Percentiles rank a stretch among this genome's conserved stretches.
These are phyloP conservation scores for Sporothrix globosa DNA, from an alignment of 2,329 filamentous ascomycete genomes.

Conservation along the genomic window DNA sequence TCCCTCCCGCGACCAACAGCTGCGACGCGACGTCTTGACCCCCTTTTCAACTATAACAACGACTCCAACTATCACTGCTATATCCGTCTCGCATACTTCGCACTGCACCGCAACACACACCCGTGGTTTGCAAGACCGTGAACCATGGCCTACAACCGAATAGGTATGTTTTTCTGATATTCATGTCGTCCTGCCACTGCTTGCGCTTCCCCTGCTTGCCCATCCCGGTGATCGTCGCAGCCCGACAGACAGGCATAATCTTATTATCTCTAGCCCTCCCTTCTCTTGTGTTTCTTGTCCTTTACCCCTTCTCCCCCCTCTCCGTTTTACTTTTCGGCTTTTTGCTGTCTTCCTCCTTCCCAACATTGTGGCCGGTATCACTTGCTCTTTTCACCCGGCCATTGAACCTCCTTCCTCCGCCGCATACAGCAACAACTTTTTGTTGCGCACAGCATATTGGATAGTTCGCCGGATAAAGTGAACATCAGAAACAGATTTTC, in stretches of 20 bases:
- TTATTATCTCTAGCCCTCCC: constrained; percentile 21
- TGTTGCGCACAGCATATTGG: constrained; percentile 24
- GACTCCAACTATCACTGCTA: not conserved
- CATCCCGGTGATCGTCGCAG: constrained; percentile 15
- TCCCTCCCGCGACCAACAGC: constrained; percentile 7
- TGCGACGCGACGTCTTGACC: not conserved
- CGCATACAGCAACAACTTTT: constrained; percentile 14
- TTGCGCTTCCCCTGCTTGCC: constrained; percentile 16
- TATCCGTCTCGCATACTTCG: not conserved
- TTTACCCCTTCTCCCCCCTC: constrained; percentile 5
- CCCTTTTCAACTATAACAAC: not conserved
- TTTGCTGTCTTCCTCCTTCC: not conserved
- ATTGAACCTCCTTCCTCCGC: constrained; percentile 13
- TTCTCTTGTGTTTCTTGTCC: not conserved
- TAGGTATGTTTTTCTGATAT: constrained; percentile 59
- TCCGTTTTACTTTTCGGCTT: not conserved
- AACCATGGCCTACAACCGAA: constrained; percentile 72
- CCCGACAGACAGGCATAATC: constrained; percentile 17
- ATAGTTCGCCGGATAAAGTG: constrained; percentile 24
- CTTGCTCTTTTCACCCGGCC: constrained; percentile 5
- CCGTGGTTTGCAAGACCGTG: constrained; percentile 28
- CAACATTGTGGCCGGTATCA: not conserved
- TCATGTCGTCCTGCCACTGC: not conserved
- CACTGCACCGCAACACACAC: constrained; percentile 2
- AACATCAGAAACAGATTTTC: constrained; percentile 15